Evolutionary conservation across 768 basidiomycete genomes (phyloP).

Genomic region (Termitomyces sp.): DNA sequence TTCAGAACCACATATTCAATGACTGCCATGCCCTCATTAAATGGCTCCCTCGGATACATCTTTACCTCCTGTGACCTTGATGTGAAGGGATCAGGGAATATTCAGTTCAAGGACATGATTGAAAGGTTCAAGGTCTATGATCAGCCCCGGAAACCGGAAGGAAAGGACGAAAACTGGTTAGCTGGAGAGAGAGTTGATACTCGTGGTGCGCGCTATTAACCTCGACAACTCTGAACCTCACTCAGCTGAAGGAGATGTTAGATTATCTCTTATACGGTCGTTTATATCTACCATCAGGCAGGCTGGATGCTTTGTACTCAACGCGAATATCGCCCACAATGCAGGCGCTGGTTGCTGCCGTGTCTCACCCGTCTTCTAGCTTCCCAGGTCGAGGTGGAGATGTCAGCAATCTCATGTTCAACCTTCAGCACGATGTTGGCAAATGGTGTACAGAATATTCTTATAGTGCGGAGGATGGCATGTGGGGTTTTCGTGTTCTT

Average conservation of each 20-base stretch:
- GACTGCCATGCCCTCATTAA: conserved; percentile 88
- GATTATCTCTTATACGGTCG: conserved; percentile 95
- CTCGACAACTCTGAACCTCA: conserved; percentile 11
- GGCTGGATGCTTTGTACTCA: conserved; percentile 87
- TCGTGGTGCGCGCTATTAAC: conserved; percentile 48
- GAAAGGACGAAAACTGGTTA: conserved; percentile 74
- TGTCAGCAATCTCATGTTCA: conserved; percentile 72
- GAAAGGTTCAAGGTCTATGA: conserved; percentile 85
- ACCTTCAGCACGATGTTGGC: conserved; percentile 87
- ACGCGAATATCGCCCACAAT: conserved; percentile 73
- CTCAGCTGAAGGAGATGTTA: conserved; percentile 23
- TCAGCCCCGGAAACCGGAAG: conserved; percentile 74
- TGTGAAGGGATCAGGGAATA: conserved; percentile 61
- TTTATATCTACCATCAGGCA: conserved; percentile 81
- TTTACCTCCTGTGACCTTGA: conserved; percentile 85
- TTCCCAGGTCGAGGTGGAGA: conserved; percentile 39
- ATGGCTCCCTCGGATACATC: conserved; percentile 90
- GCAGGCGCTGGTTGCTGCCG: conserved; percentile 80
- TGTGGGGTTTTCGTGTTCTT: conserved; percentile 84
- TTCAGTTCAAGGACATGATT: conserved; percentile 83
- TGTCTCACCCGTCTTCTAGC: conserved; percentile 70
- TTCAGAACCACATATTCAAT: conserved; percentile 92
- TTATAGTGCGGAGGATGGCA: conserved; percentile 90
- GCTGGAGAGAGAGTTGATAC: conserved; percentile 74
- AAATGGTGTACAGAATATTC: conserved; percentile 93